Conservation (phyloP, 148 eudicot species). For the Selenicereus undatus region DNA sequence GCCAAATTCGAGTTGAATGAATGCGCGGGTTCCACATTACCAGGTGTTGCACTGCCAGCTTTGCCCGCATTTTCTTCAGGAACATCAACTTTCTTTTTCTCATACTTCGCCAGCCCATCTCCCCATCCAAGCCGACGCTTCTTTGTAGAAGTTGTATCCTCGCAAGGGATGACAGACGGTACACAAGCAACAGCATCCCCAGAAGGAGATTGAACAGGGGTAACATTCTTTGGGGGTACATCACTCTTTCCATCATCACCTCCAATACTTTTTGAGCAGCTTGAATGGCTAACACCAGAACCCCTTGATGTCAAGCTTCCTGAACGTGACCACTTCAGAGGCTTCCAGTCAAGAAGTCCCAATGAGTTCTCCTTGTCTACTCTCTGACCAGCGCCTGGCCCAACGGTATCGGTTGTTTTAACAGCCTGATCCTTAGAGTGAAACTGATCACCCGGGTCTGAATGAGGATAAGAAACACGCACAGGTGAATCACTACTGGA, state of each 20-base stretch:
- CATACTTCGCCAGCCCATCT: constrained; percentile 90
- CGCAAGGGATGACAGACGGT: constrained; percentile 36
- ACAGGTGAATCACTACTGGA: constrained; percentile 38
- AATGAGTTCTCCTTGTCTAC: constrained; percentile 47
- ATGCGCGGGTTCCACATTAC: constrained; percentile 38
- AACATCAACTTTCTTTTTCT: constrained; percentile 78
- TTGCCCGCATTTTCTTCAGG: constrained; percentile 52
- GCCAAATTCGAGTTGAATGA: constrained; percentile 36
- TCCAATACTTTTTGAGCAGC: constrained; percentile 57
- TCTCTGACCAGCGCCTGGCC: constrained; percentile 35
- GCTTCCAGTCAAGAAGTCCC: constrained; percentile 67
- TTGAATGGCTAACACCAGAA: constrained; percentile 61
- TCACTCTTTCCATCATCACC: constrained; percentile 44
- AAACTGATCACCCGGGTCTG: constrained; percentile 40
- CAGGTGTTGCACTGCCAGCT: constrained; percentile 24
- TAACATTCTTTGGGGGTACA: constrained; percentile 31
- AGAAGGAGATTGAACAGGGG: constrained; percentile 47
- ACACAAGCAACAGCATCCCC: constrained; percentile 47
- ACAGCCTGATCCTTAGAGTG: constrained; percentile 46
- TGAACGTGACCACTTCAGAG: constrained; percentile 69
- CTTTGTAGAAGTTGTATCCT: constrained; percentile 63
- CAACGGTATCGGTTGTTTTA: constrained; percentile 38
- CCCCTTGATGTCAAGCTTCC: constrained; percentile 69
- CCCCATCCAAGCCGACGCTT: constrained; percentile 97
- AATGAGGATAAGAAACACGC: constrained; percentile 44